Evolutionary conservation across 441 rosid genomes (phyloP).

Genomic region (Aleurites moluccanus): DNA sequence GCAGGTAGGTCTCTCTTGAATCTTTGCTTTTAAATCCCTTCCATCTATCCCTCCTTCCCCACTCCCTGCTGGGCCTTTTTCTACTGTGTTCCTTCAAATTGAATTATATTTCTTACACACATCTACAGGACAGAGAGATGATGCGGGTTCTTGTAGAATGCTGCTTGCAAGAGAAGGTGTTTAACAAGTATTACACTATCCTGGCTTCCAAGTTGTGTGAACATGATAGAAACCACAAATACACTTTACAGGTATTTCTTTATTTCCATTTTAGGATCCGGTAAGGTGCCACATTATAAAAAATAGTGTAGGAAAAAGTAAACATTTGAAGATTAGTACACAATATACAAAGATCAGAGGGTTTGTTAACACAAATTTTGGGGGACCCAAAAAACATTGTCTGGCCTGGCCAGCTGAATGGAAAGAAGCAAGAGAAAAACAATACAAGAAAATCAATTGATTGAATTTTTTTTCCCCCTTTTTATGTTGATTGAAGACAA

Average conservation of each 20-base stretch:
- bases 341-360: neutral
- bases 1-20: constrained; percentile 43
- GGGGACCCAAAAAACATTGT: neutral
- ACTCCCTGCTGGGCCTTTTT: neutral
- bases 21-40: neutral
- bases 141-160: constrained; percentile 84
- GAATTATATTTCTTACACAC: neutral
- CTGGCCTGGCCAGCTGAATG: neutral
- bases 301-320: neutral
- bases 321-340: neutral
- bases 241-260: constrained; percentile 69
- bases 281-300: neutral
- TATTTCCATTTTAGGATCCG: neutral
- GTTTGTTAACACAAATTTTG: neutral
- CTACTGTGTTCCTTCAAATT: constrained; percentile 3
- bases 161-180: constrained; percentile 81
- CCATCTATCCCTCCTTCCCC: neutral
- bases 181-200: constrained; percentile 77
- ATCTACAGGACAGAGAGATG: constrained; percentile 79
- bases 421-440: neutral
- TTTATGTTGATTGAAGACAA: neutral
- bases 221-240: constrained; percentile 83
- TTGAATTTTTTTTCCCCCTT: neutral
- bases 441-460: neutral
- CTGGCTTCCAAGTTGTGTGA: constrained; percentile 81